Conservation (phyloP, 768 basidiomycete genomes). For the Coprinellus micaceus region DNA sequence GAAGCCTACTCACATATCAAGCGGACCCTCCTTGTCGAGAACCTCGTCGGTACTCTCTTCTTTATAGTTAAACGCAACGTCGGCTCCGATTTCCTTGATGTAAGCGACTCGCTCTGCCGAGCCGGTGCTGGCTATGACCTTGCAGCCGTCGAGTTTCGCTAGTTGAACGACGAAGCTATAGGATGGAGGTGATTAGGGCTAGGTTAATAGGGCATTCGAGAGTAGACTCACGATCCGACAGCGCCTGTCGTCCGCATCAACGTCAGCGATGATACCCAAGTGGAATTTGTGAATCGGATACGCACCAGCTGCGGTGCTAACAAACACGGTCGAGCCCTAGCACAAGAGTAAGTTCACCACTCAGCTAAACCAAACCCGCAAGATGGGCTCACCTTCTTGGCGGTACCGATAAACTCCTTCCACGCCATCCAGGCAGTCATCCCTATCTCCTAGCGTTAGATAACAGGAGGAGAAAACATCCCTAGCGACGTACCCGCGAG, state of each 20-base stretch:
- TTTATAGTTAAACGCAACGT: slow-evolving; percentile 76
- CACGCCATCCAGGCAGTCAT: slow-evolving; percentile 29
- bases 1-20: slow-evolving; percentile 35
- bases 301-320: too few relatives aligned
- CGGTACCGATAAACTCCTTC: slow-evolving; percentile 21
- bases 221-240: too few relatives aligned
- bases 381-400: slow-evolving; percentile 16
- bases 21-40: slow-evolving; percentile 50
- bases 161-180: slow-evolving; percentile 49
- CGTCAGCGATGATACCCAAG: too few relatives aligned
- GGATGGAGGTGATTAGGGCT: too few relatives aligned
- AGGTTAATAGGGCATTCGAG: too few relatives aligned
- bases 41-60: slow-evolving; percentile 48
- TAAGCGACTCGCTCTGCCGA: slow-evolving; percentile 71
- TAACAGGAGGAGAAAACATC: too few relatives aligned
- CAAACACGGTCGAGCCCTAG: too few relatives aligned
- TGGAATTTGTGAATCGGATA: too few relatives aligned
- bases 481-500: slow-evolving; percentile 55
- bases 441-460: too few relatives aligned
- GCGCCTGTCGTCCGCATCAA: too few relatives aligned
- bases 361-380: too few relatives aligned
- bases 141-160: slow-evolving; percentile 49
- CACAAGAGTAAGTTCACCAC: too few relatives aligned
- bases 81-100: slow-evolving; percentile 58
- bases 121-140: slow-evolving; percentile 70